These are phyloP conservation scores for Termitomyces sp. DNA, from an alignment of 1,284 basidiomycete species.

Conservation along the genomic window DNA sequence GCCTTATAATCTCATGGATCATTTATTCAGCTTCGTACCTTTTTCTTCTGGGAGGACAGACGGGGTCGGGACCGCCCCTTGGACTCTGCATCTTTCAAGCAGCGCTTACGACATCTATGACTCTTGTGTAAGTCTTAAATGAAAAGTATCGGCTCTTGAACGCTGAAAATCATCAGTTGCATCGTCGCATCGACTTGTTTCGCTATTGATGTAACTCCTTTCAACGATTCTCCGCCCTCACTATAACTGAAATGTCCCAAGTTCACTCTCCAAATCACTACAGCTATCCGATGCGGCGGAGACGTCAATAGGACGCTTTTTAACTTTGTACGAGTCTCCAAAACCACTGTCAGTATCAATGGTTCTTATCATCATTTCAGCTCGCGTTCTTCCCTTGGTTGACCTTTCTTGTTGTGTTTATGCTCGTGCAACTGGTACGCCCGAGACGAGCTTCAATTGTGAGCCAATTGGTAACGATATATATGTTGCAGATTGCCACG, in stretches of 20 bases:
- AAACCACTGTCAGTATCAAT: neutral
- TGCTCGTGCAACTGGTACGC: neutral
- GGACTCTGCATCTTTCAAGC: constrained; percentile 1
- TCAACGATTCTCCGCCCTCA: neutral
- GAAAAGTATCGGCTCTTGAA: neutral
- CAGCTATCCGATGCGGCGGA: too few relatives aligned
- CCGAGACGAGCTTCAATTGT: neutral
- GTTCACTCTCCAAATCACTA: neutral
- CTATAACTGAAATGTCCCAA: neutral
- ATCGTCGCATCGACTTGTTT: neutral
- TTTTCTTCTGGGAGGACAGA: neutral
- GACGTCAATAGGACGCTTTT: neutral
- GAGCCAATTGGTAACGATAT: neutral
- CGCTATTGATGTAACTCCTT: neutral
- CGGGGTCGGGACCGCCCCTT: neutral
- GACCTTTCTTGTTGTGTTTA: neutral
- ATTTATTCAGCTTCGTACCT: constrained; percentile 1
- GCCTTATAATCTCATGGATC: neutral
- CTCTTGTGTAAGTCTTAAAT: neutral
- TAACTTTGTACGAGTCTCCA: neutral
- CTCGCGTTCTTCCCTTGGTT: constrained; percentile 1
- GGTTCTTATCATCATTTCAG: neutral
- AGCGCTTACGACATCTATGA: neutral
- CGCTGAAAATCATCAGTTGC: neutral
- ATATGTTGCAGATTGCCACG: neutral